Percentiles rank a stretch among this genome's conserved stretches.
phyloP scores from a whole-genome alignment of 257 asterid species.

The Solanum bulbocastanum region DNA sequence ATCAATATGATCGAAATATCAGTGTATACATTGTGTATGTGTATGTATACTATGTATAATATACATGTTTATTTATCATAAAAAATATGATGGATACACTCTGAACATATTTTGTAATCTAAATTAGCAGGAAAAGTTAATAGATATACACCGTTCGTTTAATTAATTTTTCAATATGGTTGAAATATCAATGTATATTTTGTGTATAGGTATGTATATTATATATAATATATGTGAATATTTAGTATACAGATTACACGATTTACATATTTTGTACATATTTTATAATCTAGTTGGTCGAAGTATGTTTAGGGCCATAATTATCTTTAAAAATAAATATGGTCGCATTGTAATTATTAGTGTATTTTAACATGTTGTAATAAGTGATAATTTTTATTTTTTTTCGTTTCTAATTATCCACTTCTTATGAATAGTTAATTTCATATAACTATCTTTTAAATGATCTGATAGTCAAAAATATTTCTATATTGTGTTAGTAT shows the following conservation, averaged over 20 bases:
- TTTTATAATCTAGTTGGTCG: background rate
- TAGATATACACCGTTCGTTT: background rate
- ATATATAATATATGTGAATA: background rate
- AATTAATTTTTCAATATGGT: too few relatives aligned
- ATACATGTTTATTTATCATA: background rate
- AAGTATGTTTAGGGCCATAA: background rate
- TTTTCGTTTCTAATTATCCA: background rate
- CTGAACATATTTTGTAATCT: background rate
- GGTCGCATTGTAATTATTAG: background rate
- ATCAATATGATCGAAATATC: background rate
- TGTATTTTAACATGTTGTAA: background rate
- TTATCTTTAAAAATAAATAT: background rate
- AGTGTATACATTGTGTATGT: background rate
- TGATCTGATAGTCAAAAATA: background rate
- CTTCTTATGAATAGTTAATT: background rate
- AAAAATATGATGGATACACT: background rate
- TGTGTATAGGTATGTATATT: background rate
- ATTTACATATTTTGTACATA: background rate
- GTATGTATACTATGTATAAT: background rate
- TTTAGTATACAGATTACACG: background rate
- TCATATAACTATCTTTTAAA: background rate
- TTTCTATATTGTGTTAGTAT: background rate
- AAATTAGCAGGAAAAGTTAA: background rate
- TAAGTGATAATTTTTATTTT: background rate
- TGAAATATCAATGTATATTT: too few relatives aligned